phyloP scores from a whole-genome alignment of 306 rosid species.

The Glycine soja region DNA sequence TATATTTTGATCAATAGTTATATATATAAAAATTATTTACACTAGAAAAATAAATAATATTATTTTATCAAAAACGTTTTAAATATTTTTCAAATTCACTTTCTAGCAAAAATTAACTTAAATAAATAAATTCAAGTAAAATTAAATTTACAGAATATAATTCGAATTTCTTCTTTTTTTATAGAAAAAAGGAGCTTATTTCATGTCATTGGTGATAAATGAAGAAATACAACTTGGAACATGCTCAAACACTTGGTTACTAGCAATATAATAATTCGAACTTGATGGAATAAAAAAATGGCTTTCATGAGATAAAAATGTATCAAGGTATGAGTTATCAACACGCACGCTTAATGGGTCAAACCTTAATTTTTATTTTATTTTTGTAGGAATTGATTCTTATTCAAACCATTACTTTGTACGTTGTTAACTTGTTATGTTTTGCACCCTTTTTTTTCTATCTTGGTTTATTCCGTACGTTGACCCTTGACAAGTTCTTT shows the following conservation, averaged over 20 bases:
- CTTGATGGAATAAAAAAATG: neutral
- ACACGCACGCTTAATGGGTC: too few species aligned
- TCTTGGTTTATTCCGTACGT: neutral
- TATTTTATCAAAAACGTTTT: neutral
- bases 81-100: neutral
- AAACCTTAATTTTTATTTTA: too few species aligned
- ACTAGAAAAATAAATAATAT: neutral
- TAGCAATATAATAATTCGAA: neutral
- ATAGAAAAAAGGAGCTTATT: too few species aligned
- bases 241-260: too few species aligned
- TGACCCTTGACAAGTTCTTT: constrained; percentile 5
- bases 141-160: too few species aligned
- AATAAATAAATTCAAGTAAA: too few species aligned
- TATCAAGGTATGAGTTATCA: neutral
- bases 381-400: too few species aligned
- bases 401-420: too few species aligned
- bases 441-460: neutral
- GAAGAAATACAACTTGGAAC: too few species aligned
- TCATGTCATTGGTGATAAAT: too few species aligned
- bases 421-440: neutral
- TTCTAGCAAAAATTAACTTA: neutral
- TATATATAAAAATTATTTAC: neutral
- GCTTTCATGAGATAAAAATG: neutral
- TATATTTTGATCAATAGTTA: neutral
- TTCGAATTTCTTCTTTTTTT: too few species aligned